phyloP scores from a whole-genome alignment of 208 protist species.

The Leishmania turanica region DNA sequence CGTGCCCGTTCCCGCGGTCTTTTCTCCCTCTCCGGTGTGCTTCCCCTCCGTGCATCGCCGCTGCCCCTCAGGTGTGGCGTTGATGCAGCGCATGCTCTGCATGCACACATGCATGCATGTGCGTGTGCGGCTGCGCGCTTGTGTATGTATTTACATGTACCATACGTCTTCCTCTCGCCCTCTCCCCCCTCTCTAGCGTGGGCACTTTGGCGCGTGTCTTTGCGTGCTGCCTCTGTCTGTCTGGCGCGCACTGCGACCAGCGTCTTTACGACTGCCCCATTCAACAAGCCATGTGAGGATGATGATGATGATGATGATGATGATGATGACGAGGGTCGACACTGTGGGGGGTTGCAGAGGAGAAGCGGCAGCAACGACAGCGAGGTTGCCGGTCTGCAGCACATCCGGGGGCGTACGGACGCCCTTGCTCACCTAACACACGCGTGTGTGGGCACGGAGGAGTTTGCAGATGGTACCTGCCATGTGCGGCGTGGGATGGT shows the following conservation, averaged over 20 bases:
- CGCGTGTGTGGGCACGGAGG: not conserved
- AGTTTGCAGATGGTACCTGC: not conserved
- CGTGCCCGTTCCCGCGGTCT: not conserved
- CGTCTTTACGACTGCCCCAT: not conserved
- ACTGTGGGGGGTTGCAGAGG: not conserved
- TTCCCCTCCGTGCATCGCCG: not conserved
- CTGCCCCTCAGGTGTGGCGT: not conserved
- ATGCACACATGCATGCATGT: not conserved
- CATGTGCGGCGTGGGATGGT: not conserved
- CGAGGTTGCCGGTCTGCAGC: not conserved
- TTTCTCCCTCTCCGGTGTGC: not conserved
- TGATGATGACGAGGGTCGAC: not conserved
- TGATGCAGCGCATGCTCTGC: not conserved
- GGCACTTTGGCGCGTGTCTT: no score
- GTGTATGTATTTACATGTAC: not conserved
- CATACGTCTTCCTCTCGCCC: conserved; percentile 11
- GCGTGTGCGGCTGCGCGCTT: not conserved
- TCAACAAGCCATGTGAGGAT: not conserved
- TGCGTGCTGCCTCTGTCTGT: not conserved
- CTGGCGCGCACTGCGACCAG: not conserved
- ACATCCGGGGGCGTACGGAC: not conserved
- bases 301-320: no score
- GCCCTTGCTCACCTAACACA: not conserved
- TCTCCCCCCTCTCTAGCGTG: not conserved
- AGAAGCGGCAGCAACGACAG: not conserved